Evolutionary conservation across 139 green algal genomes (phyloP).

Genomic region (Trebouxia sp.): DNA sequence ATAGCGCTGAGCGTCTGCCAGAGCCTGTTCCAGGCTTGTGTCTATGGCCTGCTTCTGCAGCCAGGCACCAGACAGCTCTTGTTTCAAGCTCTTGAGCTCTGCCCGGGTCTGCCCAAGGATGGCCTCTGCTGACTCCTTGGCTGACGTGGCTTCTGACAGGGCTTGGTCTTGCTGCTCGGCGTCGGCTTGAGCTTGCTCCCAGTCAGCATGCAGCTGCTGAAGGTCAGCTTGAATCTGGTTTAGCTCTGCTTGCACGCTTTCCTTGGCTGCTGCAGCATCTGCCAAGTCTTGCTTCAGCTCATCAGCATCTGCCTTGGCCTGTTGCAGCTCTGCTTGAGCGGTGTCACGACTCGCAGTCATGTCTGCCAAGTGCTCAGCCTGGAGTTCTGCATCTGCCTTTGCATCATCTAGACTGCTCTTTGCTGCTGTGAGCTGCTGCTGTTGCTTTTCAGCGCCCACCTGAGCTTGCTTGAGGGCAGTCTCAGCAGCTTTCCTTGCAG

Average conservation of each 20-base stretch:
- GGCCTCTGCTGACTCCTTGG: constrained; percentile 1
- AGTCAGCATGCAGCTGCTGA: too few species aligned
- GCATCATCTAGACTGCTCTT: too few species aligned
- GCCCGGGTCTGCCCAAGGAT: neutral
- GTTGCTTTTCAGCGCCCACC: neutral
- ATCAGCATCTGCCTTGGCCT: constrained; percentile 1
- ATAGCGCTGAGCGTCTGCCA: too few species aligned
- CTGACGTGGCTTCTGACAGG: neutral
- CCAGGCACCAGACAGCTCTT: too few species aligned
- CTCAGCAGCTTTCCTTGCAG: neutral
- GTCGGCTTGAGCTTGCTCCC: neutral
- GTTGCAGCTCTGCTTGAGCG: too few species aligned
- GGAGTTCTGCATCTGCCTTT: too few species aligned
- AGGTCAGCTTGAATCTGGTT: neutral
- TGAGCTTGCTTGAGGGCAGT: neutral
- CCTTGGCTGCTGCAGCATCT: neutral
- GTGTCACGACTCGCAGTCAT: too few species aligned
- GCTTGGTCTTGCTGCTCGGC: neutral
- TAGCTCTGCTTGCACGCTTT: too few species aligned
- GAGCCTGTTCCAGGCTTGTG: too few species aligned
- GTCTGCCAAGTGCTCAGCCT: too few species aligned
- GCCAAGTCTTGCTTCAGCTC: neutral
- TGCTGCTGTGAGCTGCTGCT: too few species aligned
- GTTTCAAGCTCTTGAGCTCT: neutral
- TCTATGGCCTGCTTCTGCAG: too few species aligned